These are phyloP conservation scores for Eutypella sp. DNA, from an alignment of 2,329 filamentous ascomycete genomes.

Conservation along the genomic window DNA sequence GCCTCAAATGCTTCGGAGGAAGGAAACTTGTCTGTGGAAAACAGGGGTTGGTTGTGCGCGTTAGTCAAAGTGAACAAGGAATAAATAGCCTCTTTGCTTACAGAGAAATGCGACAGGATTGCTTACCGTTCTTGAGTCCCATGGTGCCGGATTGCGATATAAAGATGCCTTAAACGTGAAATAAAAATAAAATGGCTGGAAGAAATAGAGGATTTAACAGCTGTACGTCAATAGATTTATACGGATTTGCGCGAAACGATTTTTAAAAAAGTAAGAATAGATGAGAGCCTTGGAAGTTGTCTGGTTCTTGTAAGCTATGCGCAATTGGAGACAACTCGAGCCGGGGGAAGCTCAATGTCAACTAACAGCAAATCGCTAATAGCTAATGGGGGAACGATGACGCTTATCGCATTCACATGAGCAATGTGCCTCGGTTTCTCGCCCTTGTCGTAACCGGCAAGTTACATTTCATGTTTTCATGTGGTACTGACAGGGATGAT, in stretches of 20 bases:
- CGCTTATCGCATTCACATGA: neutral
- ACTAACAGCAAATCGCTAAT: neutral
- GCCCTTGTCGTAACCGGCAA: neutral
- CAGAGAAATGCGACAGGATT: neutral
- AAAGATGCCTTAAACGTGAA: neutral
- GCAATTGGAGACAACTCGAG: neutral
- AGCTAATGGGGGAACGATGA: neutral
- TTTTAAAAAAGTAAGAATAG: no score
- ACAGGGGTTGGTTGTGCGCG: no score
- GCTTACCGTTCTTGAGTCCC: constrained; percentile 69
- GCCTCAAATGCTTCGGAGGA: constrained; percentile 86
- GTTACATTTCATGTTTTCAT: neutral
- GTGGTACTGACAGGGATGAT: neutral
- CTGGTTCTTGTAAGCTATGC: constrained; percentile 10
- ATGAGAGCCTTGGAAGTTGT: constrained; percentile 1
- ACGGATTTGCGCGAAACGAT: no score
- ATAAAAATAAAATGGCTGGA: constrained; percentile 2
- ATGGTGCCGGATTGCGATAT: constrained; percentile 40
- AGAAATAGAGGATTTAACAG: no score
- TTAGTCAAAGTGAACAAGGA: no score
- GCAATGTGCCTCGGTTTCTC: neutral
- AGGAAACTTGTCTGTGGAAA: constrained; percentile 86
- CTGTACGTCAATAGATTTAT: no score
- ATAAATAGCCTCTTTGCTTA: no score
- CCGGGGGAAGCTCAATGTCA: neutral